These are phyloP conservation scores for Cryptococcus sp. DNA, from an alignment of 1,284 basidiomycete genomes.

Conservation along the genomic window DNA sequence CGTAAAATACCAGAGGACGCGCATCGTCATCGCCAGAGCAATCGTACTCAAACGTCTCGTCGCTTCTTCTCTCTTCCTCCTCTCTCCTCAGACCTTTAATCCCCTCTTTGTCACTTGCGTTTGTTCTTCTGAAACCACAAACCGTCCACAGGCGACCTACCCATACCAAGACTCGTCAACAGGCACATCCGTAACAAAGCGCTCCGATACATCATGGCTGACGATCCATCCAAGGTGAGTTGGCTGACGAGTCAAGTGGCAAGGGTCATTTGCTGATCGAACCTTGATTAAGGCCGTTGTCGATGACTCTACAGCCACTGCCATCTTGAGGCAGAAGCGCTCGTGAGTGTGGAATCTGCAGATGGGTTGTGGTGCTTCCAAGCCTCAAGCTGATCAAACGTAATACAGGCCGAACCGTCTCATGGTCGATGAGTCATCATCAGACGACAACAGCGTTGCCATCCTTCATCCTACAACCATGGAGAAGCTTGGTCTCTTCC, in stretches of 20 bases:
- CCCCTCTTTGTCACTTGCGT: too few relatives aligned
- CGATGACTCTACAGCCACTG: conserved; percentile 68
- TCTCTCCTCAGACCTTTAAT: not conserved
- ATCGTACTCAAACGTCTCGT: not conserved
- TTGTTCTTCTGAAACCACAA: too few relatives aligned
- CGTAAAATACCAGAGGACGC: not conserved
- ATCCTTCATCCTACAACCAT: conserved; percentile 95
- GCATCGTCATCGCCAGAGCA: not conserved
- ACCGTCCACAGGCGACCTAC: too few relatives aligned
- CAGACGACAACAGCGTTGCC: conserved; percentile 87
- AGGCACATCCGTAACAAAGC: not conserved
- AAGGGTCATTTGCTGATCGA: too few relatives aligned
- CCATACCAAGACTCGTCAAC: too few relatives aligned
- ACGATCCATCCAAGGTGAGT: conserved; percentile 40
- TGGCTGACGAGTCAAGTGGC: not conserved
- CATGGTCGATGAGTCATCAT: conserved; percentile 85
- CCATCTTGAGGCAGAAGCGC: conserved; percentile 92
- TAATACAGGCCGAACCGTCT: conserved; percentile 80
- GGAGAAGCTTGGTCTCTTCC: conserved; percentile 91
- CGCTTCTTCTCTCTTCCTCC: not conserved
- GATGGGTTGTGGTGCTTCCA: not conserved
- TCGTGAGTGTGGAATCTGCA: conserved; percentile 64
- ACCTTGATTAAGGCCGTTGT: conserved; percentile 33
- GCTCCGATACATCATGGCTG: conserved; percentile 26
- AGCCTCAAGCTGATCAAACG: conserved; percentile 9